These are phyloP conservation scores for Amborella trichopoda DNA, from an alignment of 164 flowering plant genomes.

Conservation along the genomic window DNA sequence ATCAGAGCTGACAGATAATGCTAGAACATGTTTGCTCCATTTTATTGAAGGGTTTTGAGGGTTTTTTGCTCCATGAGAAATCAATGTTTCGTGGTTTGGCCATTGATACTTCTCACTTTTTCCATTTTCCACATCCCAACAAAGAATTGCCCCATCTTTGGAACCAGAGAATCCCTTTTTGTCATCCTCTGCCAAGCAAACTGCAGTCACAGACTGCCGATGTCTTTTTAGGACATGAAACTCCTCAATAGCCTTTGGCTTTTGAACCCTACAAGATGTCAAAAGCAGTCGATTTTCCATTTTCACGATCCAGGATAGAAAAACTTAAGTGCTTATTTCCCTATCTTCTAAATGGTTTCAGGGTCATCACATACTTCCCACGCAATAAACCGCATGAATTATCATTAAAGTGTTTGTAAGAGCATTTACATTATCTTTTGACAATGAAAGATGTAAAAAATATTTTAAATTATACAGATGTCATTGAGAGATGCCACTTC, in stretches of 20 bases:
- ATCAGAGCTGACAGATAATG: constrained; percentile 81
- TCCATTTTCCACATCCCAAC: constrained; percentile 87
- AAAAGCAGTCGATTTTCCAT: not conserved
- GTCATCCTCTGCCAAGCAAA: constrained; percentile 76
- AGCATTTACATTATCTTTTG: no score
- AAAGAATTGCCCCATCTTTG: constrained; percentile 76
- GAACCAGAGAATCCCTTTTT: constrained; percentile 80
- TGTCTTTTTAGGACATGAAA: constrained; percentile 61
- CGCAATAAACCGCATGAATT: no score
- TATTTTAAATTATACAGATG: no score
- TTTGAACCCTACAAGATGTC: constrained; percentile 39
- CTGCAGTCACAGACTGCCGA: constrained; percentile 68
- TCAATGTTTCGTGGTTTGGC: constrained; percentile 59
- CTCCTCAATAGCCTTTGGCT: constrained; percentile 35
- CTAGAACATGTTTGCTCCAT: constrained; percentile 59
- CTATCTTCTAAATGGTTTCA: not conserved
- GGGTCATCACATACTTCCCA: not conserved
- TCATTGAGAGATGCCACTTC: no score
- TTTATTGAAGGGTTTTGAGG: constrained; percentile 54
- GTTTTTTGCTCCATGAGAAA: constrained; percentile 56
- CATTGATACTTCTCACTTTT: constrained; percentile 60
- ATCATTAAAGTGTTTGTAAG: no score
- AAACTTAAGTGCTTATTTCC: not conserved
- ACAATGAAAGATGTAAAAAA: not conserved
- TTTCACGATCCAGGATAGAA: not conserved